These are phyloP conservation scores for Pleurotus platypus DNA, from an alignment of 768 basidiomycete species.

Conservation along the genomic window DNA sequence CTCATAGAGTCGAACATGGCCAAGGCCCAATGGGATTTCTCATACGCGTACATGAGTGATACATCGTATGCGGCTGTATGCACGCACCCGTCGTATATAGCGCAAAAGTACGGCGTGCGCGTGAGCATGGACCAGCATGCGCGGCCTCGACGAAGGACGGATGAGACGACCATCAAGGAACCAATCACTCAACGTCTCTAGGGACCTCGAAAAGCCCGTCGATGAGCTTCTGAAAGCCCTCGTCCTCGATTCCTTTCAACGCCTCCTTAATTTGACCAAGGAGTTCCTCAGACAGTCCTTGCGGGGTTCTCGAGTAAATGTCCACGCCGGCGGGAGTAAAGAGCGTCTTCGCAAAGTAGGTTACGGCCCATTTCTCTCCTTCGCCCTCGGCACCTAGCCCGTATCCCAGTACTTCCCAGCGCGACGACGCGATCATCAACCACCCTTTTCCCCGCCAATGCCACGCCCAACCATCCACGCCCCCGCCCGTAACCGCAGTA, in stretches of 20 bases:
- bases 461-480: constrained; percentile 5
- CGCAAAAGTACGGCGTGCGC: too few relatives aligned
- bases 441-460: constrained; percentile 12
- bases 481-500: neutral
- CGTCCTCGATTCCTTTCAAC: constrained; percentile 5
- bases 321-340: constrained; percentile 12
- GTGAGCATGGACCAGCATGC: too few relatives aligned
- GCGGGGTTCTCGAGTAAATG: constrained; percentile 10
- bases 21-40: too few relatives aligned
- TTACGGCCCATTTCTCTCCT: constrained; percentile 13
- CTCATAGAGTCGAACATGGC: too few relatives aligned
- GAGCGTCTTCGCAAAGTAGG: constrained; percentile 13
- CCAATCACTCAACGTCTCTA: neutral
- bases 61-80: too few relatives aligned
- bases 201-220: neutral
- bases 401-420: constrained; percentile 13
- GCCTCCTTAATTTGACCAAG: constrained; percentile 7
- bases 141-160: too few relatives aligned
- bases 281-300: constrained; percentile 9
- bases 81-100: too few relatives aligned
- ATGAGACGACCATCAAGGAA: too few relatives aligned
- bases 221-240: neutral
- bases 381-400: neutral
- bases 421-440: constrained; percentile 14
- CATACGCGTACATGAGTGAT: too few relatives aligned